phyloP scores from a whole-genome alignment of 345 rosid genomes.

The Murraya koenigii region DNA sequence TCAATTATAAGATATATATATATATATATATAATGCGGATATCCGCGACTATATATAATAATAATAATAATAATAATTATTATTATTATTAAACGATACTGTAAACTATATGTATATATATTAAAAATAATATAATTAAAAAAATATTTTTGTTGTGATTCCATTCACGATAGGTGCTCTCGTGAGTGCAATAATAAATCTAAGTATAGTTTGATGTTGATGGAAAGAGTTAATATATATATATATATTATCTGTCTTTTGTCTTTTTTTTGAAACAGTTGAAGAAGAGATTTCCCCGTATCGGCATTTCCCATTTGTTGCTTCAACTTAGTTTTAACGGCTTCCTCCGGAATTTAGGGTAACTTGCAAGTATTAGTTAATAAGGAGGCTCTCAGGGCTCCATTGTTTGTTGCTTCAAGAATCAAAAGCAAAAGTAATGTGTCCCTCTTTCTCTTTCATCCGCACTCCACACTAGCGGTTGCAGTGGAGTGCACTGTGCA shows the following conservation, averaged over 20 bases:
- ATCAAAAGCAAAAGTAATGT: neutral
- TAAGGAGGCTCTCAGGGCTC: neutral
- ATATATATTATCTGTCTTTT: too few species aligned
- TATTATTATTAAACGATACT: too few species aligned
- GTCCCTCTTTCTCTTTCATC: neutral
- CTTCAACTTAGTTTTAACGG: constrained; percentile 8
- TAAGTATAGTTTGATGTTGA: neutral
- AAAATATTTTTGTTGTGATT: too few species aligned
- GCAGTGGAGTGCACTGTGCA: neutral
- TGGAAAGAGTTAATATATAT: neutral
- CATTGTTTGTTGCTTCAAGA: neutral
- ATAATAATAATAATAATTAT: too few species aligned
- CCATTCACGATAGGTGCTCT: too few species aligned
- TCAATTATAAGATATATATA: too few species aligned
- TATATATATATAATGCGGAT: too few species aligned
- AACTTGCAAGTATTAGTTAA: neutral
- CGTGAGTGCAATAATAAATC: neutral
- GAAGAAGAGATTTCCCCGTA: neutral
- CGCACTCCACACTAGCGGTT: neutral
- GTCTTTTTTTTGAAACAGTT: neutral
- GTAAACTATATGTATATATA: too few species aligned
- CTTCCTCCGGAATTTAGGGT: constrained; percentile 9
- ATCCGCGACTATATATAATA: too few species aligned
- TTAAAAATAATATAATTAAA: too few species aligned
- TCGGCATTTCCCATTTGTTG: neutral